Base-by-base conservation (phyloP, 2,329 filamentous ascomycete genomes). In the Periconia sp. region DNA sequence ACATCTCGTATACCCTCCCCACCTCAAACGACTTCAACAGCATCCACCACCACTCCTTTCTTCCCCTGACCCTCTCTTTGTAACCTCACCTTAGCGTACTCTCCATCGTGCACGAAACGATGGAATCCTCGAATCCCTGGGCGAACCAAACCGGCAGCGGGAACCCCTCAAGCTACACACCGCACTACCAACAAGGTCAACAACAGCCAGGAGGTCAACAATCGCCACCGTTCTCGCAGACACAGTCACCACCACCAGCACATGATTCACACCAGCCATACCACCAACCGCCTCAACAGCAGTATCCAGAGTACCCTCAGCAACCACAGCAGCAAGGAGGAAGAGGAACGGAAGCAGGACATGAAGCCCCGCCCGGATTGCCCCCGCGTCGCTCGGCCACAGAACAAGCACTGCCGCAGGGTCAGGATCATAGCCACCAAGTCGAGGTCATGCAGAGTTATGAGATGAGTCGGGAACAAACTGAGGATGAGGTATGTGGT, bases 381-480 rank as follows among this genome's bases (percentile, higher is more conserved):
- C 68, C 68, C 6, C 67, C 66, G 2, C 66, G 64, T 31, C 68
- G 69, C 49, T 59, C 64, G 20, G 63, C 55, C 27, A 71, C 70
- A 11, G 75, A 77, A 47, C 54, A 64, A n/a, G 66, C 76, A 17
- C 68, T 78, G 1, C 76, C 76, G 1, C 68, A 68, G n/a, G 67
- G 67, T 35, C 70, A 76, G 56, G 77, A 73, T 58, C 71, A 58
- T 59, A 73, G 64, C 41, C 76, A 78, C 59, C 74, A 78, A 52
- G 72, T 77, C 44, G 76, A 79, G 52, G 64, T 69, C 3, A 63
- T 74, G 68, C 74, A 78, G 68, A 70, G 66, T 51, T 75, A 74
- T 40, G 70, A 74, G 55, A 57, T 60, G 41, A 50, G 44, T 57
- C 23, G 71, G 57, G 56, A 58, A 52, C 57, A 75, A 62, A 68